Evolutionary conservation across 129 eudicot genomes (phyloP).

Genomic region (Flaveria trinervia): DNA sequence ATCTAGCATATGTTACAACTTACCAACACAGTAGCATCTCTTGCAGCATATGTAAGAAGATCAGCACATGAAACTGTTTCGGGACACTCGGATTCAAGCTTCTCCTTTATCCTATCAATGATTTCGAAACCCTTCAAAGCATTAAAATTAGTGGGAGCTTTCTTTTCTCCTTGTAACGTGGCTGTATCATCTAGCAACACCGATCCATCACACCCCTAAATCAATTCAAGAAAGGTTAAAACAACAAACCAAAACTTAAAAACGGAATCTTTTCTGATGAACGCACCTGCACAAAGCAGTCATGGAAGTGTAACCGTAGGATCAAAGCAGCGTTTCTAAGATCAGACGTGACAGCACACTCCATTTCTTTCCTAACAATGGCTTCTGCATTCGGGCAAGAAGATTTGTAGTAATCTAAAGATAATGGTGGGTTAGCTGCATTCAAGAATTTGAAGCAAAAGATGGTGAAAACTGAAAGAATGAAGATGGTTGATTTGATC

Average conservation of each 20-base stretch:
- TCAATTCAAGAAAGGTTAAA: not conserved
- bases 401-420: slow-evolving; percentile 64
- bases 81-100: slow-evolving; percentile 90
- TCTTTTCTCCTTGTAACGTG: slow-evolving; percentile 79
- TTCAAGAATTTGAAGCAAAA: slow-evolving; percentile 35
- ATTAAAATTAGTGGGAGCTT: slow-evolving; percentile 52
- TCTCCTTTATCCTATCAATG: slow-evolving; percentile 72
- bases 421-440: slow-evolving; percentile 58
- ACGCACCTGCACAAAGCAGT: slow-evolving; percentile 76
- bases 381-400: slow-evolving; percentile 57
- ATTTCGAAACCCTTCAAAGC: slow-evolving; percentile 74
- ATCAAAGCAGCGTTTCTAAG: slow-evolving; percentile 79
- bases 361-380: slow-evolving; percentile 81
- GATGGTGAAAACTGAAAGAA: slow-evolving; percentile 18
- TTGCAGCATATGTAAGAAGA: slow-evolving; percentile 77
- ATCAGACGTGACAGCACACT: slow-evolving; percentile 70
- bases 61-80: slow-evolving; percentile 87
- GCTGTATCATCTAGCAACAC: slow-evolving; percentile 78
- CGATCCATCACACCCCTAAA: slow-evolving; percentile 92
- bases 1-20: not conserved
- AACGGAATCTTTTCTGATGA: not conserved
- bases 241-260: not conserved
- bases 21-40: slow-evolving; percentile 87
- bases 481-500: not conserved
- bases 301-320: slow-evolving; percentile 75